Evolutionary conservation across 2,329 filamentous ascomycete genomes (phyloP), one percentile per base, ranked within the genome.

Genomic region (Sclerotinia trifoliorum): DNA sequence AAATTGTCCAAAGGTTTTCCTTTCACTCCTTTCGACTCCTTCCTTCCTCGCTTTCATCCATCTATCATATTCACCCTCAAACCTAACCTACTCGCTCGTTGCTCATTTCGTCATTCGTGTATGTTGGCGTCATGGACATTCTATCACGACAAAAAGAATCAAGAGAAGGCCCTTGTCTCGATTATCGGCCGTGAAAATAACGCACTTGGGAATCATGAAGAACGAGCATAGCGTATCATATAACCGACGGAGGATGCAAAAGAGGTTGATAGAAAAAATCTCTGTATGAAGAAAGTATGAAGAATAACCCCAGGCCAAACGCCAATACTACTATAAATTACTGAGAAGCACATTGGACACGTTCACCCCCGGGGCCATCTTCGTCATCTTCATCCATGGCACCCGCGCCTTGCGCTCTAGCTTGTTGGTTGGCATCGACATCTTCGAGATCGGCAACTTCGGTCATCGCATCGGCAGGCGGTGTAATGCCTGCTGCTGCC

Each of bases 361-460:
- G 88, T 83, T 94, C 91, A 61, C 83, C 90, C 71, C 90, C 90
- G 71, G 91, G 89, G 26, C 89, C 90, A 58, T 92, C 90, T 57
- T 93, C 88, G 10, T 94, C 91, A 17, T 94, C 91, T 52, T 94
- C 91, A 0, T 92, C 90, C 83, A 88, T 88, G 70, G 79, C 81
- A 57, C 81, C 83, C 71, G 86, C 88, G 69, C 88, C 89, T 72
- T 91, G 90, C 56, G 90, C 90, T 73, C 90, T 85, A 66, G 85
- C 85, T 76, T 86, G 82, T 74, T 90, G 86, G 76, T 84, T 87
- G 54, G 85, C 80, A 75, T 97, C 94, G 54, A 96, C 84, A 70
- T 96, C 91, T 80, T 98, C 93, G 46, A 98, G 85, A 63, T 91
- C 88, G 75, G 90, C 96, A 74, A 92, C 90, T 77, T 99, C 95